These are phyloP conservation scores for Tetradesmus lagerheimii DNA, from an alignment of 139 green algal genomes.

Conservation along the genomic window DNA sequence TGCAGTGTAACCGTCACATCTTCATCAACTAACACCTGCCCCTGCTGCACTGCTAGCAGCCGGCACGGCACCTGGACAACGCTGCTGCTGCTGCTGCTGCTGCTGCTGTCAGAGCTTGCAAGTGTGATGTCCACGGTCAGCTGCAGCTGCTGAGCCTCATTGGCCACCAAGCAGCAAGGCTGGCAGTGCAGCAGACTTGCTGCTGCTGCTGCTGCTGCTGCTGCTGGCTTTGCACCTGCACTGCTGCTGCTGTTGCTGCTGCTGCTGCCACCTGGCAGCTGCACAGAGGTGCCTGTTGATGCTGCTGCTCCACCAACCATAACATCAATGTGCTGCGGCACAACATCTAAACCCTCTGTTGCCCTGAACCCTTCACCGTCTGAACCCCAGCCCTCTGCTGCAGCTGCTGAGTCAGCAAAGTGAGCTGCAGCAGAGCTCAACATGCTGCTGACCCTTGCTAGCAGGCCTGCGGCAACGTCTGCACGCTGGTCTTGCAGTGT, in stretches of 20 bases:
- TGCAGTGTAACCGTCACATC: neutral
- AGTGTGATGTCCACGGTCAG: neutral
- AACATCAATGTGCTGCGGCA: neutral
- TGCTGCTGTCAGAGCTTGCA: neutral
- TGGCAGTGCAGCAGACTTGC: neutral
- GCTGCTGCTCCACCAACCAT: neutral
- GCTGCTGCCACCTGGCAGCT: neutral
- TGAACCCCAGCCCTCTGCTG: neutral
- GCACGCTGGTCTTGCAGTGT: neutral
- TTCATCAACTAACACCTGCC: no score
- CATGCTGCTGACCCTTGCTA: neutral
- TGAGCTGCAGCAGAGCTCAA: neutral
- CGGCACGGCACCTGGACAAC: neutral
- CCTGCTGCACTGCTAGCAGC: neutral
- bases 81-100: neutral
- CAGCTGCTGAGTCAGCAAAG: neutral
- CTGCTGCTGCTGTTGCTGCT: neutral
- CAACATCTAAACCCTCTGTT: neutral
- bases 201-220: neutral
- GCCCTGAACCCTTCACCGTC: neutral
- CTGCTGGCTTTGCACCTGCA: neutral
- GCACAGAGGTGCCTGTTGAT: neutral
- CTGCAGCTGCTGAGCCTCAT: neutral
- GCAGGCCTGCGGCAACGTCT: neutral
- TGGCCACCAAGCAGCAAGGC: neutral